Evolutionary conservation across 345 rosid genomes (phyloP).

Genomic region (Combretum micranthum): DNA sequence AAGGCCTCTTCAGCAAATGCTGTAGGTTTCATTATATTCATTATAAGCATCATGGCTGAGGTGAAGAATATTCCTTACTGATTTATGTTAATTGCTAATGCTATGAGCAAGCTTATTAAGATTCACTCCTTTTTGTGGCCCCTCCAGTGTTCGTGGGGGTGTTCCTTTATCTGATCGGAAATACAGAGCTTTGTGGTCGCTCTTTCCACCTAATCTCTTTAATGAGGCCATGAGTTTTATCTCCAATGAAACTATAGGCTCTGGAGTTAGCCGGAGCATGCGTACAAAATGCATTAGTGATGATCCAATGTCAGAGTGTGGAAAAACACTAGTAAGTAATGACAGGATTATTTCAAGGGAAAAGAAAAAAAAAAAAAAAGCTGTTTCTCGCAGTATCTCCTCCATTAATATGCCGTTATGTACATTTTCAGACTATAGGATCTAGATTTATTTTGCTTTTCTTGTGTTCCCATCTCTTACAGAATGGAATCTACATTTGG

Average conservation of each 20-base stretch:
- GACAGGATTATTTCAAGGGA: no score
- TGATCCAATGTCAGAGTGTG: constrained; percentile 48
- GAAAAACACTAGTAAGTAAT: constrained; percentile 57
- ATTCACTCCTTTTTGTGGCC: no score
- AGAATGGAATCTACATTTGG: constrained; percentile 79
- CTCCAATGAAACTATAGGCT: constrained; percentile 56
- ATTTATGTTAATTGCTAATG: not conserved
- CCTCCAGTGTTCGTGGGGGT: no score
- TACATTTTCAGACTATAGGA: no score
- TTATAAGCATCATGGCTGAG: constrained; percentile 74
- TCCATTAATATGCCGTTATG: not conserved
- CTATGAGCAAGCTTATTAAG: constrained; percentile 1
- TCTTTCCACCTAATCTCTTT: constrained; percentile 87
- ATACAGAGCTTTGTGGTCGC: constrained; percentile 53
- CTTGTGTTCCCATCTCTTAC: constrained; percentile 21
- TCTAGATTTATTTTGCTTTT: no score
- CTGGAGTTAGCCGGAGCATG: constrained; percentile 77
- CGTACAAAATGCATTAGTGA: constrained; percentile 48
- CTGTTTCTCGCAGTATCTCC: not conserved
- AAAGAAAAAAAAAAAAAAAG: no score
- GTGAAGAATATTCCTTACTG: constrained; percentile 21
- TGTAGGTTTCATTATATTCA: constrained; percentile 67
- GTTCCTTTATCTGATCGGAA: no score
- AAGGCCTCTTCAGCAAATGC: constrained; percentile 75
- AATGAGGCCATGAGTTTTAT: constrained; percentile 47